phyloP scores from a whole-genome alignment of 2,329 filamentous ascomycete species.

The Pezicula carpinea region DNA sequence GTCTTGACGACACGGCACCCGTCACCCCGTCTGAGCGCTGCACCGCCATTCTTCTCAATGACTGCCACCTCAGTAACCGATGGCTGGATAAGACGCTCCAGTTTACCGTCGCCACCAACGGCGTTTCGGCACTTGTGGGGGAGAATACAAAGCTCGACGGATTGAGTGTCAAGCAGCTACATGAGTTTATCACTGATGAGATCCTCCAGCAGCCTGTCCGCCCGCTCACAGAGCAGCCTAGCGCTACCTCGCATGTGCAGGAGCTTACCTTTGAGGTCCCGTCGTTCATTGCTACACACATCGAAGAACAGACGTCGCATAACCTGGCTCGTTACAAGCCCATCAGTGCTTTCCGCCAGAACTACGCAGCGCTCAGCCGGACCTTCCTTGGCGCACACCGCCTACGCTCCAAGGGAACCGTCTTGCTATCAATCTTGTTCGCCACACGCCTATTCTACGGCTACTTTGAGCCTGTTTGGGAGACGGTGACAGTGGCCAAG shows the following conservation, averaged over 20 bases:
- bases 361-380: neutral
- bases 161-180: neutral
- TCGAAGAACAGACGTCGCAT: neutral
- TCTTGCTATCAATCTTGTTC: neutral
- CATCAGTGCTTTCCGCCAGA: neutral
- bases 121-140: constrained; percentile 14
- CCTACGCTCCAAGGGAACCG: neutral
- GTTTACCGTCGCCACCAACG: constrained; percentile 20
- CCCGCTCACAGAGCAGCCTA: neutral
- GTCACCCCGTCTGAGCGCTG: constrained; percentile 12
- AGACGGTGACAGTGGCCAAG: neutral
- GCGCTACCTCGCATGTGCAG: neutral
- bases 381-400: neutral
- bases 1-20: constrained; percentile 20
- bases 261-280: neutral
- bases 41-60: constrained; percentile 11
- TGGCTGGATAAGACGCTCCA: constrained; percentile 25
- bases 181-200: neutral
- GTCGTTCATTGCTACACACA: neutral
- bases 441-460: neutral
- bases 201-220: neutral
- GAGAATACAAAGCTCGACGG: constrained; percentile 20
- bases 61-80: constrained; percentile 16
- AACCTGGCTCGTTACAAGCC: neutral
- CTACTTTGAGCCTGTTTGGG: neutral